Conservation (phyloP, 495 filamentous ascomycete genomes). For the Corynascus novoguineensis region DNA sequence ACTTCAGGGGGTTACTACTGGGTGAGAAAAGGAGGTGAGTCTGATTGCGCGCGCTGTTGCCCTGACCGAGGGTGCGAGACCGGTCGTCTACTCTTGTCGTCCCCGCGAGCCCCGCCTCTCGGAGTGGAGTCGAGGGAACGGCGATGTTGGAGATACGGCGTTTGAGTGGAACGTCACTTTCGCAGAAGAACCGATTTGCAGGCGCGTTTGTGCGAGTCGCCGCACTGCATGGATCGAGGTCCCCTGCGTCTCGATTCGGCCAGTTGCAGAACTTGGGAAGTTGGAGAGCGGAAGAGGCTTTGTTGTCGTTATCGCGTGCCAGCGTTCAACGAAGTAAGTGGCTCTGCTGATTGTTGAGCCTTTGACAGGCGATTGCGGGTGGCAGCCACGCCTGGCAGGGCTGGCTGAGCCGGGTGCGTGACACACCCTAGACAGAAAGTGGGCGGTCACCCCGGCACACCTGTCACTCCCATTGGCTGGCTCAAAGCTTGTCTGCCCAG, state of each 20-base stretch:
- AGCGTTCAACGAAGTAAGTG: background rate
- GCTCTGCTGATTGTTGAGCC: background rate
- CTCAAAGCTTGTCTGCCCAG: background rate
- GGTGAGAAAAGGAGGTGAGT: background rate
- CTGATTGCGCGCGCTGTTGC: background rate
- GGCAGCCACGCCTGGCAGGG: background rate
- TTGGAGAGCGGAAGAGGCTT: background rate
- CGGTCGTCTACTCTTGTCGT: slow-evolving; percentile 3
- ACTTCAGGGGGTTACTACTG: background rate
- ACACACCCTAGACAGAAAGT: background rate
- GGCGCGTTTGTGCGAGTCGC: background rate
- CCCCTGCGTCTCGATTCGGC: background rate
- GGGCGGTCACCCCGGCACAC: background rate
- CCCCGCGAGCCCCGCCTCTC: slow-evolving; percentile 11
- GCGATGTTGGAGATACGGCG: slow-evolving; percentile 1
- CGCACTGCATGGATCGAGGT: background rate
- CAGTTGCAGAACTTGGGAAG: background rate
- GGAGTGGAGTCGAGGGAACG: slow-evolving; percentile 14
- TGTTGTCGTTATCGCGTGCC: slow-evolving; percentile 12
- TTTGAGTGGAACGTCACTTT: background rate
- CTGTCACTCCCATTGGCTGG: background rate
- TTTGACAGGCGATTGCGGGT: slow-evolving; percentile 1
- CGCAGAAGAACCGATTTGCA: background rate
- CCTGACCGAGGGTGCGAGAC: background rate
- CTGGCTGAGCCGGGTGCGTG: background rate